Percentiles rank a stretch among this genome's conserved stretches.
Conservation (phyloP, 2,329 filamentous ascomycete species). For the Botryotinia globosa region DNA sequence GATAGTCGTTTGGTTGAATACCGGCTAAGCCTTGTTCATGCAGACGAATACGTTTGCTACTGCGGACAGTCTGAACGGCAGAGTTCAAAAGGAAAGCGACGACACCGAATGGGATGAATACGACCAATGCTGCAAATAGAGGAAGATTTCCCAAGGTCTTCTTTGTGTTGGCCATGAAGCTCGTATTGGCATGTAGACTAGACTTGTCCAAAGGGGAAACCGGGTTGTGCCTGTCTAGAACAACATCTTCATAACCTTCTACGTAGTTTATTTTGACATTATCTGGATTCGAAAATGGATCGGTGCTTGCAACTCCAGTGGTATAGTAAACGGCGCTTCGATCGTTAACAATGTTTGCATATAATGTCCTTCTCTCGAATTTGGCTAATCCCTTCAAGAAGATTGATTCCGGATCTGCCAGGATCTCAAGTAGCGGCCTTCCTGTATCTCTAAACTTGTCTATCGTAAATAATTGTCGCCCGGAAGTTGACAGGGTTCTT, state of each 20-base stretch:
- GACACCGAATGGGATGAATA: constrained; percentile 73
- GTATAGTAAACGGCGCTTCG: constrained; percentile 80
- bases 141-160: constrained; percentile 50
- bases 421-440: constrained; percentile 73
- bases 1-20: constrained; percentile 66
- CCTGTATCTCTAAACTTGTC: constrained; percentile 82
- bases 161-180: constrained; percentile 36
- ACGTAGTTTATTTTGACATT: constrained; percentile 71
- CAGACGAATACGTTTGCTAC: constrained; percentile 68
- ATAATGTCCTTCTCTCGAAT: constrained; percentile 76
- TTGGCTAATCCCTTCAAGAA: constrained; percentile 76
- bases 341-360: constrained; percentile 87
- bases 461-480: constrained; percentile 81
- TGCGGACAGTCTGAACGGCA: constrained; percentile 71
- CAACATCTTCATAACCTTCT: constrained; percentile 68
- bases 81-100: constrained; percentile 73
- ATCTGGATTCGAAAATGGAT: constrained; percentile 70
- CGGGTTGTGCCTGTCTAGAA: constrained; percentile 67
- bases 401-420: constrained; percentile 80
- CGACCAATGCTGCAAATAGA: constrained; percentile 58
- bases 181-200: constrained; percentile 29
- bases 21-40: constrained; percentile 71
- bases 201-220: constrained; percentile 47
- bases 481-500: constrained; percentile 76
- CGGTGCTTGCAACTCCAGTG: constrained; percentile 69